Percentiles rank a stretch among this genome's conserved stretches.
These are phyloP conservation scores for Hypoxylon fuscum DNA, from an alignment of 495 filamentous ascomycete species.

Conservation along the genomic window DNA sequence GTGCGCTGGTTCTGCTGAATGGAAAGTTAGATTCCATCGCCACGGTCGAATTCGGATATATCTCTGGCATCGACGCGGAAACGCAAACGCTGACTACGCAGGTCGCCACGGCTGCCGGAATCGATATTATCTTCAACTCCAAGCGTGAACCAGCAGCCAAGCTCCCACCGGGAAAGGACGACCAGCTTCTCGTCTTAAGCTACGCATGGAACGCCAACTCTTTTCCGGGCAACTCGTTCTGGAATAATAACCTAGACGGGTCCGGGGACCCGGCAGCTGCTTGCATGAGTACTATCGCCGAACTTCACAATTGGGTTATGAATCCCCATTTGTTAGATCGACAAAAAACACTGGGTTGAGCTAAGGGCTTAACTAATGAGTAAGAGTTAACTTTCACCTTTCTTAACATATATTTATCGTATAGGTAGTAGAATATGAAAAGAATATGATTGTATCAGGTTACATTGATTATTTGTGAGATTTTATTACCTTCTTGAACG, in stretches of 20 bases:
- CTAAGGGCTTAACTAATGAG: no score
- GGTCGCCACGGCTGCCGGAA: no score
- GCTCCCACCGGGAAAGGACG: neutral
- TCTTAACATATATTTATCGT: no score
- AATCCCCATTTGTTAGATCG: slow-evolving; percentile 27
- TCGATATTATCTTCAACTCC: slow-evolving; percentile 41
- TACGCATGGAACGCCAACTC: slow-evolving; percentile 54
- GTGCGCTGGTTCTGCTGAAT: neutral
- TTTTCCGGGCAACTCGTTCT: slow-evolving; percentile 53
- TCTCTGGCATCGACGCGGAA: neutral
- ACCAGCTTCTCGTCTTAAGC: slow-evolving; percentile 47
- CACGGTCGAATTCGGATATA: slow-evolving; percentile 33
- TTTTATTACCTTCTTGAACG: no score
- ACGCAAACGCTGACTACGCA: no score
- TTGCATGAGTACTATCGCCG: slow-evolving; percentile 49
- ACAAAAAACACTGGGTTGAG: no score
- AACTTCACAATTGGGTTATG: slow-evolving; percentile 48
- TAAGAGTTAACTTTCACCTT: no score
- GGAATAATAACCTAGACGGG: slow-evolving; percentile 37
- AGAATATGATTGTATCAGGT: no score
- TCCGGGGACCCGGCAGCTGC: slow-evolving; percentile 51
- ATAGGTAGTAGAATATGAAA: no score
- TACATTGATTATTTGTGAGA: no score
- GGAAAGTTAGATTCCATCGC: slow-evolving; percentile 11
- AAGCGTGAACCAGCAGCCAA: slow-evolving; percentile 46